Evolutionary conservation across 2,329 filamentous ascomycete species (phyloP), one percentile per base, ranked within the genome.

Genomic region (Cladobotryum protrusum): DNA sequence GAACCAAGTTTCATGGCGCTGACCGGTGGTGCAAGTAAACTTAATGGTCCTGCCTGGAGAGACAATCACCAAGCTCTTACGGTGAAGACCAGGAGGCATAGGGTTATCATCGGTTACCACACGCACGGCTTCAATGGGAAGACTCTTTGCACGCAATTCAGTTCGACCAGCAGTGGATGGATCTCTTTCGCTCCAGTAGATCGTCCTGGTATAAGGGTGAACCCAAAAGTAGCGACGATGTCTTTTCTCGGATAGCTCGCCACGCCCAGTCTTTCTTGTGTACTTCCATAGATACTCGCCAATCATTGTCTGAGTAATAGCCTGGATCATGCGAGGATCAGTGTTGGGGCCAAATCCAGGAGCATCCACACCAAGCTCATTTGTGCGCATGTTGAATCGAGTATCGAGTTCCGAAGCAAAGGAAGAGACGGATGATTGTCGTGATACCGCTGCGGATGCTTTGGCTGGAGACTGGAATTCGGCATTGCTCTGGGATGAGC

Each of bases 241-340:
- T 47, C 93, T 82, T 49, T 91, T 95, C 59, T 85, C 86, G 0
- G 91, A 97, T 70, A 95, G 83, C 55, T 90, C 87, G 48, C 84
- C 87, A 19, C 92, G 85, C n/a, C 90, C 91, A 52, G 91, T 79
- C 72, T 93, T 96, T 61, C 93, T 86, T 0, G 93, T 99, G 70
- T 99, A 99, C 68, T 99, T 99, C 93, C 93, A 99, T 37, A 99
- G 76, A 67, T 92, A 97, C 67, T 99, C 93, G 49, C 93, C 93
- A 63, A 99, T 97, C 93, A 99, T 99, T 15, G 93, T 97, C 69
- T 99, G 92, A 2, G 93, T 99, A 57, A 99, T 96, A 44, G 93
- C 93, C 72, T 96, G 90, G 59, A 99, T 97, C 90, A 99, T 96
- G 60, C 92, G 87, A 55, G 92, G 92, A 70, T 99, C 93, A 5